Percentiles rank a stretch among this genome's conserved stretches.
Evolutionary conservation across 176 grass and related monocot species (phyloP).

Genomic region (Themeda triandra): DNA sequence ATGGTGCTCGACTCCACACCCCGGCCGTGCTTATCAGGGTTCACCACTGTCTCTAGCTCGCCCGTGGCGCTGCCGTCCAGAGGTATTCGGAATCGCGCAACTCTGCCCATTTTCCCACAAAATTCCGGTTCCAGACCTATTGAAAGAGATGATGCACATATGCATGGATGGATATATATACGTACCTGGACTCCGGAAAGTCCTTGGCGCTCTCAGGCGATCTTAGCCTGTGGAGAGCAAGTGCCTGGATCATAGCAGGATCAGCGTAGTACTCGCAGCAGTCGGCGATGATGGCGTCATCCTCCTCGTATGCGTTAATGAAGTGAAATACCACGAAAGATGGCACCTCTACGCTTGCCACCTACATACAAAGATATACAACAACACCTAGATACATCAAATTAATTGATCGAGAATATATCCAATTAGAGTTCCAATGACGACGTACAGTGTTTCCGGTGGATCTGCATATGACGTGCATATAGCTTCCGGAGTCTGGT

Average conservation of each 20-base stretch:
- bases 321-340: constrained; percentile 64
- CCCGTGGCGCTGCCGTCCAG: constrained; percentile 66
- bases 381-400: too few relatives aligned
- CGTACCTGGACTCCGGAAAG: constrained; percentile 48
- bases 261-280: constrained; percentile 67
- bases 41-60: constrained; percentile 54
- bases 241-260: constrained; percentile 44
- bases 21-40: constrained; percentile 76
- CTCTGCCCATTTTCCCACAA: constrained; percentile 15
- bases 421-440: too few relatives aligned
- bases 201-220: constrained; percentile 28
- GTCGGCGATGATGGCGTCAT: constrained; percentile 41
- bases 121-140: too few relatives aligned
- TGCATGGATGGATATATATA: too few relatives aligned
- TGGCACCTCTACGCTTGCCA: constrained; percentile 44
- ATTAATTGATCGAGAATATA: too few relatives aligned
- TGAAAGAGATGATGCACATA: too few relatives aligned
- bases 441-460: constrained; percentile 48
- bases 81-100: constrained; percentile 74
- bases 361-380: too few relatives aligned
- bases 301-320: constrained; percentile 73
- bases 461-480: constrained; percentile 62
- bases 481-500: constrained; percentile 44
- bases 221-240: constrained; percentile 46
- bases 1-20: constrained; percentile 94